Base-by-base conservation (phyloP, 805 yeast genomes). In the Diddensiella transvaalensis region DNA sequence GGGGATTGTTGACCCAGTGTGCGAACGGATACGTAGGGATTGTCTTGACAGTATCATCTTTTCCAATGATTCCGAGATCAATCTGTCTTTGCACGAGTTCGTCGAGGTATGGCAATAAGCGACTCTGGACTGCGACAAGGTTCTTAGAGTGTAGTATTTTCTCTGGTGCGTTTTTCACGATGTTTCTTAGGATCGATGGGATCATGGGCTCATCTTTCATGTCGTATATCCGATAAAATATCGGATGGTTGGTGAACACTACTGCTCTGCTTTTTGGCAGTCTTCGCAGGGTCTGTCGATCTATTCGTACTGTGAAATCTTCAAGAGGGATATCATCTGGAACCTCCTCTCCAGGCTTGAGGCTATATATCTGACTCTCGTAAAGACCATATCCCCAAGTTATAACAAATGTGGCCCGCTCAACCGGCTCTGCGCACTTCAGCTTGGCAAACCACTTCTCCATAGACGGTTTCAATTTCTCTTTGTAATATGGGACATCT, bases 161-260 rank as follows among this genome's bases (percentile, higher is more conserved):
- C 52, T 77, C 80, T 6, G 88, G 87, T 0, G 80, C 87, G 61
- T 83, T 87, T 53, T 67, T 77, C 29, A 83, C 67, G 44, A 82
- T 79, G 57, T 80, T 82, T 59, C 76, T 75, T 42, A 83, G 62
- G 42, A 83, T 68, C 0, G 85, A 78, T 4, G 89, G 89, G 23
- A 83, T 71, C 61, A 77, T 60, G 4, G 90, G 87, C 60, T 83
- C 90, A 60, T 83, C 87, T 60, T 82, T 83, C 88, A 84, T 82
- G 59, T 83, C 89, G 13, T 82, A 88, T 51, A 83, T 72, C 3
- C 80, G 73, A 65, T 83, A 83, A 61, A 78, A 83, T n/a, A 82
- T 72, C 3, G 89, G 90, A 61, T 83, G 90, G 60, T 83, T 83
- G 22, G 88, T 80, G 70, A 83, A 83, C 43, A 83, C 79, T 51